Evolutionary conservation across 192 early-diverging fungal species (phyloP), one percentile per base, ranked within the genome.

Genomic region (Umbelopsis sp.): DNA sequence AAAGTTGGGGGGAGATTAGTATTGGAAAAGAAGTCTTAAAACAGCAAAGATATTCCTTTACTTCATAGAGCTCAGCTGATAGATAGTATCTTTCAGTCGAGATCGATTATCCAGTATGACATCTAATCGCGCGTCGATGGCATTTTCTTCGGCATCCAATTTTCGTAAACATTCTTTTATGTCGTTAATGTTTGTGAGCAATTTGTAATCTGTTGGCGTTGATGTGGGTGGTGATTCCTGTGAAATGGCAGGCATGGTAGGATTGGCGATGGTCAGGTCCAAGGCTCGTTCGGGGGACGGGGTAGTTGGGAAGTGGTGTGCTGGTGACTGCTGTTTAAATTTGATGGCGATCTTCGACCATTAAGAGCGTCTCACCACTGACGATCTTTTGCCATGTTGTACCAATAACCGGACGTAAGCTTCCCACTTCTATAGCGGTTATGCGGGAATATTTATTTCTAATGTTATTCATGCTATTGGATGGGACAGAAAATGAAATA

Each of bases 61-160:
- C 43, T 26, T 62, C 67, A 68, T 68, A 5, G 38, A 68, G 66
- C 43, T 50, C 68, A 70, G 49, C 68, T 70, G 41, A 70, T 52
- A 50, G 29, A 70, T 70, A 12, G 47, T 70, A 6, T 75, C 76
- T 45, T 90, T 87, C 20, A 88, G 67, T 21, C 84, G 67, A 38
- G 53, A 68, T 17, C 79, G 77, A 62, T 77, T 84, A 44, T 76
- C 74, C 22, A 92, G 43, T n/a, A 90, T 66, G 16, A 78, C 80
- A 73, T 91, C 91, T 26, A 92, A 75, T 26, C 83, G 74, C 20
- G 69, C 53, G 65, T 92, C 91, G 21, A 89, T 74, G 62, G 80
- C 73, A n/a, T 84, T 86, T 69, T 92, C 91, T 69, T 90, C 91
- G 65, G 82, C 68, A 51, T 89, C 84, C 29, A 92, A 74, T 31